A percentile compares a stretch with the other conserved stretches of the same genome.
Evolutionary conservation across 1,139 yeast species (phyloP).

Genomic region (Dujonia santamariae): DNA sequence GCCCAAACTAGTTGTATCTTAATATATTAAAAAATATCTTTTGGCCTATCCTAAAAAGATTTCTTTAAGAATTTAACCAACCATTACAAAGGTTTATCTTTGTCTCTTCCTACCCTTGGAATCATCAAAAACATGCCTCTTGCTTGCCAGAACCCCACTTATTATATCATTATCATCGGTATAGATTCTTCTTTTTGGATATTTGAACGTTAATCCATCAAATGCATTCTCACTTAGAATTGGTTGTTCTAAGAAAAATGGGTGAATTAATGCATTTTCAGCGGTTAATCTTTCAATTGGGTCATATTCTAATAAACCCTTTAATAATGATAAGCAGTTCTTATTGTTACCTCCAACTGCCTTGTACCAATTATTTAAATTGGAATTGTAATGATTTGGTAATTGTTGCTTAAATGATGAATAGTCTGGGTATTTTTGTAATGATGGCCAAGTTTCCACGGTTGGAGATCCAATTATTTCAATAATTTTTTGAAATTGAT

Average conservation of each 20-base stretch:
- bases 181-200: constrained; percentile 71
- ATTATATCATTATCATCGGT: constrained; percentile 73
- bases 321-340: constrained; percentile 63
- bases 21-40: not conserved
- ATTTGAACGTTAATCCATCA: constrained; percentile 58
- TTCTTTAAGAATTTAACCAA: constrained; percentile 8
- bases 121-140: constrained; percentile 28
- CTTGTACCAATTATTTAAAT: constrained; percentile 80
- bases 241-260: constrained; percentile 69
- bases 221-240: constrained; percentile 69
- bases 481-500: constrained; percentile 84
- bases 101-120: constrained; percentile 26
- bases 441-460: constrained; percentile 69
- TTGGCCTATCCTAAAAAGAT: not conserved
- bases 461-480: constrained; percentile 92
- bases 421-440: constrained; percentile 82
- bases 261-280: constrained; percentile 67
- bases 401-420: constrained; percentile 52
- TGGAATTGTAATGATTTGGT: constrained; percentile 58
- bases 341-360: constrained; percentile 72
- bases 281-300: constrained; percentile 77
- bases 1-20: no score
- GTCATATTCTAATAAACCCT: constrained; percentile 71
- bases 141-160: constrained; percentile 18
- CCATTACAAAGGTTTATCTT: constrained; percentile 10